Evolutionary conservation across 2,329 filamentous ascomycete species (phyloP).

Genomic region (Davidsoniella eucalypti): DNA sequence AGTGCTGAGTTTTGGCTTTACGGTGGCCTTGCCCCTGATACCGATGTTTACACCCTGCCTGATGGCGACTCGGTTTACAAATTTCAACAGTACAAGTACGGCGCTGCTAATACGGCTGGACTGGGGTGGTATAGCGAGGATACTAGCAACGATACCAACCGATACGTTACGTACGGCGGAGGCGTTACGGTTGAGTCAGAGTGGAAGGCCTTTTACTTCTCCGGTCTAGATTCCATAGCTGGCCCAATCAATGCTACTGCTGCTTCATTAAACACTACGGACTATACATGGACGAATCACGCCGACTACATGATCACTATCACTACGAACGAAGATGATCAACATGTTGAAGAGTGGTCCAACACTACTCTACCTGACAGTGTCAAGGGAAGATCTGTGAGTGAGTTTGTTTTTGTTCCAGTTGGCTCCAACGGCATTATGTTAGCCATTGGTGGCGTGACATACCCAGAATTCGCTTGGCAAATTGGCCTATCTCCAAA

Average conservation of each 20-base stretch:
- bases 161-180: slow-evolving; percentile 49
- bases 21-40: slow-evolving; percentile 34
- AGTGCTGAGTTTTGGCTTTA: slow-evolving; percentile 47
- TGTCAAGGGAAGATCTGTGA: slow-evolving; percentile 40
- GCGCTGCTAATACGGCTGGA: slow-evolving; percentile 27
- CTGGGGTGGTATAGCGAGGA: slow-evolving; percentile 25
- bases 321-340: slow-evolving; percentile 39
- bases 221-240: slow-evolving; percentile 38
- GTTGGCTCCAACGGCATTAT: slow-evolving; percentile 62
- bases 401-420: slow-evolving; percentile 59
- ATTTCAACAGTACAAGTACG: slow-evolving; percentile 39
- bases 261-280: slow-evolving; percentile 15
- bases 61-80: slow-evolving; percentile 26
- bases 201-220: slow-evolving; percentile 56
- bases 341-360: slow-evolving; percentile 34
- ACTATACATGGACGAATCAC: slow-evolving; percentile 17
- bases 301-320: slow-evolving; percentile 37
- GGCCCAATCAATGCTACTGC: slow-evolving; percentile 30
- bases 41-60: slow-evolving; percentile 23
- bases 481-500: slow-evolving; percentile 19
- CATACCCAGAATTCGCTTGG: slow-evolving; percentile 31
- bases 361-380: slow-evolving; percentile 35
- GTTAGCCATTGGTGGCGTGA: slow-evolving; percentile 61
- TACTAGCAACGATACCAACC: slow-evolving; percentile 33
- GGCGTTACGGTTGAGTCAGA: slow-evolving; percentile 50